Evolutionary conservation across 2,329 filamentous ascomycete genomes (phyloP).

Genomic region (Zymoseptoria ardabiliae): DNA sequence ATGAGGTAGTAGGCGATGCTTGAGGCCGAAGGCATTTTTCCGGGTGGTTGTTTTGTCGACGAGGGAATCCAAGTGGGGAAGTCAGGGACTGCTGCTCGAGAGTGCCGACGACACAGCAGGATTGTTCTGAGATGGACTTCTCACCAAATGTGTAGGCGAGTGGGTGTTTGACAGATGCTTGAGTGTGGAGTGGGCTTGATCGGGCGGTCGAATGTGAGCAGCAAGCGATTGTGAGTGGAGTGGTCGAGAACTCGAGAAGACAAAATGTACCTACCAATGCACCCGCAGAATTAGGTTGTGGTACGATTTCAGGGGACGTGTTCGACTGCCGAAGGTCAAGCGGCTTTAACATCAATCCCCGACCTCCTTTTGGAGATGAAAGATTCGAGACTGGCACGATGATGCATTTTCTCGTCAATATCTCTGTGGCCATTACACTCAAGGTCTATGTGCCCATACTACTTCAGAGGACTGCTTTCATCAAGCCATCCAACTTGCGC

Average conservation of each 20-base stretch:
- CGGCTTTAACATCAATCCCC: not conserved
- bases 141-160: not conserved
- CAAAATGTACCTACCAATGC: not conserved
- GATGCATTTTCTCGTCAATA: too few species aligned
- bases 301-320: not conserved
- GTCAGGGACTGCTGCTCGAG: not conserved
- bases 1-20: constrained; percentile 29
- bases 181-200: too few species aligned
- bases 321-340: not conserved
- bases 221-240: not conserved
- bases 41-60: not conserved
- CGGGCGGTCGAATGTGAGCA: not conserved
- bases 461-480: not conserved
- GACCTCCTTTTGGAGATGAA: too few species aligned
- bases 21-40: constrained; percentile 28
- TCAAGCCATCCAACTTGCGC: not conserved
- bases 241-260: not conserved
- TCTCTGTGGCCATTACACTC: not conserved
- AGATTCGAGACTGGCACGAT: too few species aligned
- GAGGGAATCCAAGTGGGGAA: not conserved
- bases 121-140: not conserved
- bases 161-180: not conserved
- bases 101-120: not conserved
- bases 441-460: not conserved
- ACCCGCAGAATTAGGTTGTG: not conserved